Conservation (phyloP, 225 moss, liverwort and hornwort genomes). For the Asterella californica region DNA sequence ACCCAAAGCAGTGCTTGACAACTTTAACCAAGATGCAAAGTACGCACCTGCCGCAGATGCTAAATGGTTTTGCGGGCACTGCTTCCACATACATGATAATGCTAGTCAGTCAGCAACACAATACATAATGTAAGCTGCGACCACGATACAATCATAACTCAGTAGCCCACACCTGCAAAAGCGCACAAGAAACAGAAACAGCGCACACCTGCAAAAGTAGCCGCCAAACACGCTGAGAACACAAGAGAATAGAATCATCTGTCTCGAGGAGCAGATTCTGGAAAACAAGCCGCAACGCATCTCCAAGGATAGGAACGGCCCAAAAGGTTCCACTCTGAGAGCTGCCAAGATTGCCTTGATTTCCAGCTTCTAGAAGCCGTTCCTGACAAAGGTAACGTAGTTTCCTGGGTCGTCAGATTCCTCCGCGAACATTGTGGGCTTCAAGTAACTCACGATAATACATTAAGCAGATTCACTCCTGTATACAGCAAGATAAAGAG, state of each 20-base stretch:
- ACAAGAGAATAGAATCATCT: slow-evolving; percentile 62
- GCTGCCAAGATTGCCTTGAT: slow-evolving; percentile 42
- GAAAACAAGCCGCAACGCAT: slow-evolving; percentile 77
- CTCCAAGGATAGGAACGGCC: slow-evolving; percentile 84
- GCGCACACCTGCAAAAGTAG: slow-evolving; percentile 59
- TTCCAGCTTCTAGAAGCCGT: slow-evolving; percentile 77
- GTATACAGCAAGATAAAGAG: background rate
- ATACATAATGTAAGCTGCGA: background rate
- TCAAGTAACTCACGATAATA: background rate
- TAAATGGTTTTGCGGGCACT: slow-evolving; percentile 68
- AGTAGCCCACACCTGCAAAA: slow-evolving; percentile 51
- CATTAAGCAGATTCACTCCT: background rate
- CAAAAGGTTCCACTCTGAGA: slow-evolving; percentile 53
- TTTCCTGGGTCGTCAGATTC: background rate
- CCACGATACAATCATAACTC: background rate
- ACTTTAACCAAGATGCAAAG: slow-evolving; percentile 79
- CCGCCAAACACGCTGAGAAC: slow-evolving; percentile 82
- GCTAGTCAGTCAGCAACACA: slow-evolving; percentile 6
- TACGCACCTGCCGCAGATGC: slow-evolving; percentile 63
- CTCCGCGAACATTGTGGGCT: background rate
- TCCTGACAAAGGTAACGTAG: slow-evolving; percentile 42
- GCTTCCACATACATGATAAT: slow-evolving; percentile 20
- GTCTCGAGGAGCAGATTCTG: slow-evolving; percentile 84
- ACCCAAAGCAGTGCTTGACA: slow-evolving; percentile 77
- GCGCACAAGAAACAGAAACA: slow-evolving; percentile 16